Evolutionary conservation across 2,329 filamentous ascomycete genomes (phyloP).

Genomic region (Phialophora tarda): DNA sequence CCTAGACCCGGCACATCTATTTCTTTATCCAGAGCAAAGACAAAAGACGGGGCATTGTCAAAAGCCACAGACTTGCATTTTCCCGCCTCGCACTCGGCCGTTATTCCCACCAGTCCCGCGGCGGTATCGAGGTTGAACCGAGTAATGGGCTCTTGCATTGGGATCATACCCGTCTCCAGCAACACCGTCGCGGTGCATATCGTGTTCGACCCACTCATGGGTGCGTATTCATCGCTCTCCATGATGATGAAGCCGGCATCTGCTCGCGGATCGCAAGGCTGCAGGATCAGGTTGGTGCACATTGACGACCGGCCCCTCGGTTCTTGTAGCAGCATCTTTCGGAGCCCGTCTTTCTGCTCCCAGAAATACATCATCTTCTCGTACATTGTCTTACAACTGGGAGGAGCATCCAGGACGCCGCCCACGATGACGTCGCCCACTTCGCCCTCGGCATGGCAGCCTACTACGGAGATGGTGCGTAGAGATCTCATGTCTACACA

Average conservation of each 20-base stretch:
- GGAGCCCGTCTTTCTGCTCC: slow-evolving; percentile 49
- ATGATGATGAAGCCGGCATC: slow-evolving; percentile 56
- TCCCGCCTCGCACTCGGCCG: slow-evolving; percentile 50
- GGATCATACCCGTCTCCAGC: slow-evolving; percentile 56
- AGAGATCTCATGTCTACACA: slow-evolving; percentile 16
- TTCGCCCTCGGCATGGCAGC: slow-evolving; percentile 43
- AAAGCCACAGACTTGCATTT: slow-evolving; percentile 55
- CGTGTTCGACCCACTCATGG: slow-evolving; percentile 55
- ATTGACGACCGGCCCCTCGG: slow-evolving; percentile 53
- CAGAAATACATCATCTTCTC: slow-evolving; percentile 55
- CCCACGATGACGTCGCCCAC: slow-evolving; percentile 58
- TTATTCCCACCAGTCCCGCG: slow-evolving; percentile 52
- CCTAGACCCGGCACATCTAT: slow-evolving; percentile 52
- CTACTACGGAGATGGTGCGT: slow-evolving; percentile 27
- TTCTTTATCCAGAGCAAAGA: slow-evolving; percentile 48
- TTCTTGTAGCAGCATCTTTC: slow-evolving; percentile 54
- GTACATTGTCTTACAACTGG: slow-evolving; percentile 50
- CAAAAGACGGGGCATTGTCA: slow-evolving; percentile 55
- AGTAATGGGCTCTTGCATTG: slow-evolving; percentile 54
- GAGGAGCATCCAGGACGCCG: slow-evolving; percentile 51
- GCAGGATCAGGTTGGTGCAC: slow-evolving; percentile 50
- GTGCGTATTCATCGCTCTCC: slow-evolving; percentile 55
- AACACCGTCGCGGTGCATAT: slow-evolving; percentile 54
- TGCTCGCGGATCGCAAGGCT: slow-evolving; percentile 53
- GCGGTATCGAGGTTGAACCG: slow-evolving; percentile 52